Evolutionary conservation across 2,329 filamentous ascomycete genomes (phyloP).

Genomic region (Trichoderma semiorbis): DNA sequence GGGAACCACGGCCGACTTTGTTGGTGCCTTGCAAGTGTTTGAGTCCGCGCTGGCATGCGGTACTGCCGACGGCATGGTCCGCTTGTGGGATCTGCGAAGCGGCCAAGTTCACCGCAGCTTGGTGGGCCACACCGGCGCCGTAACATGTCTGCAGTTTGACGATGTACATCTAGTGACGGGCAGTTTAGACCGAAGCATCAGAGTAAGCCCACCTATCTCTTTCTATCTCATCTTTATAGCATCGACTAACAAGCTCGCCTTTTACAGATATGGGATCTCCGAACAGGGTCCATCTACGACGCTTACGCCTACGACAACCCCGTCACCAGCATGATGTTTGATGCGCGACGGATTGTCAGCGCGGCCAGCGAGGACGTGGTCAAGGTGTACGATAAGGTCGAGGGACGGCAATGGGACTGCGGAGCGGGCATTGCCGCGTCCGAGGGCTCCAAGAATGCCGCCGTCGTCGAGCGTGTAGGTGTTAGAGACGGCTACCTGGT

Average conservation of each 20-base stretch:
- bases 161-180: constrained; percentile 93
- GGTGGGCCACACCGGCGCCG: constrained; percentile 90
- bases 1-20: constrained; percentile 76
- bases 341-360: constrained; percentile 80
- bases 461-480: constrained; percentile 78
- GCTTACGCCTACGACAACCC: constrained; percentile 93
- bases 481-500: constrained; percentile 93
- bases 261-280: constrained; percentile 91
- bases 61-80: constrained; percentile 95
- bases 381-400: constrained; percentile 97
- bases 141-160: constrained; percentile 94
- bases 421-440: constrained; percentile 74
- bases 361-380: constrained; percentile 90
- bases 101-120: constrained; percentile 96
- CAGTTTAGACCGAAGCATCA: constrained; percentile 85
- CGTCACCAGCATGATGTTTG: constrained; percentile 97
- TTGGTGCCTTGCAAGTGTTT: constrained; percentile 92
- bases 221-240: neutral
- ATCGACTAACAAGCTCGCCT: constrained; percentile 22
- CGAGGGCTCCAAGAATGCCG: constrained; percentile 60
- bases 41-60: constrained; percentile 94
- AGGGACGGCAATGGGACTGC: constrained; percentile 94
- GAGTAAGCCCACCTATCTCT: constrained; percentile 60
- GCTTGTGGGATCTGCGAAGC: constrained; percentile 92
- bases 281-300: constrained; percentile 91